Base-by-base conservation (phyloP, 768 basidiomycete genomes). In the Paxillus involutus region DNA sequence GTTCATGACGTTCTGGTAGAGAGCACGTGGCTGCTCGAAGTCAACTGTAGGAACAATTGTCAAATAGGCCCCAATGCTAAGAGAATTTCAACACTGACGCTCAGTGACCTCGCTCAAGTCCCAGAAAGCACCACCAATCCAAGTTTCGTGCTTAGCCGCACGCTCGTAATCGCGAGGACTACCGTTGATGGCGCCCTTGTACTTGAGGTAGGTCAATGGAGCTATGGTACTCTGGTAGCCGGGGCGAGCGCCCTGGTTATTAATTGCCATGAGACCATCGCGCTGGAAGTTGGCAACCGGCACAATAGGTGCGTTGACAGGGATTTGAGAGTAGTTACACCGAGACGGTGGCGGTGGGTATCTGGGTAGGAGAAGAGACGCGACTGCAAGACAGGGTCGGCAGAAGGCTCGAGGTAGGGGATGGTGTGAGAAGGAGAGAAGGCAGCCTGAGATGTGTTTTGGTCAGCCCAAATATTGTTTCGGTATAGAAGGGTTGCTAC, bases 341-440 rank as follows among this genome's bases (percentile, higher is more conserved):
- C 90, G 32, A 91, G 86, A 67, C 90, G 88, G 74, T 91, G 85
- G 53, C 89, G 88, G 68, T 91, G 89, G 36, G 90, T 91, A 66
- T 92, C 90, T 4, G 88, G 87, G 78, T 98, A 98, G 4, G 92
- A 91, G 85, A 97, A 98, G 45, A 97, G 82, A 51, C 95, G 91
- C 19, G 90, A 89, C 69, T 98, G 94, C 59, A 98, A 80, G 61
- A 98, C 91, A 21, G 95, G 95, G 73, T 98, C 95, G 19, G 86
- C 83, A 4, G 90, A 88, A 39, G 93, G 82, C 76, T 97, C 95
- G 60, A 94, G 83, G 72, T 94, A 95, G 1, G 90, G 91, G 10
- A 96, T 70, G 46, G 84, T 74, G 71, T 98, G 95, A 0, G 91
- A 89, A 0, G 95, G 95, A 17, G 92, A 83, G 79, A 92, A 95